Evolutionary conservation across 805 yeast species (phyloP), one percentile per base, ranked within the genome.

Genomic region (Saccharomycopsis amapae): DNA sequence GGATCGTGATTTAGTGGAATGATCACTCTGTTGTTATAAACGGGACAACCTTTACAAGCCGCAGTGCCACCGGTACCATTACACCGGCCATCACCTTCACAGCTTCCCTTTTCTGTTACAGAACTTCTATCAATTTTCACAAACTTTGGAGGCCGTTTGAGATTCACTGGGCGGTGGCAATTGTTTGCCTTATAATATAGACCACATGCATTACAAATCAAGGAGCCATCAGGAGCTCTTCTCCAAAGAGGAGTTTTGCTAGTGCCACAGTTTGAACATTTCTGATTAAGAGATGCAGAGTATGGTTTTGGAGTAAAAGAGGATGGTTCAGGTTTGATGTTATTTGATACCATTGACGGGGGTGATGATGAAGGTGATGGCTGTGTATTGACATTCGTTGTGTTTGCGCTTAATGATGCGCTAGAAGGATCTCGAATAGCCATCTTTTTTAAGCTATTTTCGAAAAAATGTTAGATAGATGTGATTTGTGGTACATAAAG

Each of bases 51-150:
- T 52, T 76, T 70, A 61, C 95, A 85, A 3, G 86, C 86, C 4
- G 71, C 71, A 2, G 87, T 63, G 1, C 95, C 95, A 4, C 95
- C 95, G 2, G 89, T 85, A 2, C 95, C 95, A 56, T 85, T 85
- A 61, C 95, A 85, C 49, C 78, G 71, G 4, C 95, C 46, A 20
- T 45, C 53, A 44, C 42, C 54, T 58, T 55, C 52, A 59, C 56
- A 43, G 43, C 53, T 25, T 38, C 53, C 48, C 26, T 48, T 50
- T 17, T 22, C 22, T 64, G 57, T n/a, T 58, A 55, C 2, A 67
- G 63, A 22, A 65, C 62, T 50, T 62, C 65, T n/a, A 33, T 50
- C 38, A 42, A 54, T 52, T 17, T 43, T 54, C 5, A 44, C 49
- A 7, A 42, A 37, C 20, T 35, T 46, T 13, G 49, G 42, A 31